Base-by-base conservation (phyloP, 371 early-diverging fungal genomes). In the Mortierella sp. region DNA sequence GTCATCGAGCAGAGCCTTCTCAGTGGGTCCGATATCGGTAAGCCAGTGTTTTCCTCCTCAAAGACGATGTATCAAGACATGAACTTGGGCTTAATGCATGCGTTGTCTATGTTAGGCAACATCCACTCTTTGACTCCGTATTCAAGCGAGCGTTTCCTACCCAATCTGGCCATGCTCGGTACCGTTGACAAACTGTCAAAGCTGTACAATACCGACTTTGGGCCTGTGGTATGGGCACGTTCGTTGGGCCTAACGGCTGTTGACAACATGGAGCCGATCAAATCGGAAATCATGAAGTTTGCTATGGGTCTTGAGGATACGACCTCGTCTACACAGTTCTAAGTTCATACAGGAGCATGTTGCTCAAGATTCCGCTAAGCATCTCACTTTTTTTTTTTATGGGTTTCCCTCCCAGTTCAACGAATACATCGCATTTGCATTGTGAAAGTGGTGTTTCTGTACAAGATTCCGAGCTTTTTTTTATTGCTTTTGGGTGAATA, bases 11-110 rank as follows among this genome's bases (percentile, higher is more conserved):
- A 81, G 21, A 95, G 93, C 2, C 78, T 87, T 12, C 57, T 57
- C 1, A 84, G 82, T 5, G 98, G 98, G 14, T 85, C 88, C 37
- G 98, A 98, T 67, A 81, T 98, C 37, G 95, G 94, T 73, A 71
- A 62, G 41, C 21, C 4, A 53, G 25, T 61, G 41, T 39, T 10
- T 27, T 12, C 4, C 34, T 41, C 17, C 16, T 41, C 17, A 3
- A 37, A 59, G 27, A 13, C 41, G 57, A 28, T 17, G 44, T 45
- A 10, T 62, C 50, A 60, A 28, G 47, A n/a, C n/a, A n/a, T n/a
- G n/a, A n/a, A n/a, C n/a, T n/a, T 39, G 71, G 60, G 16, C 41
- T 41, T 3, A 34, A 41, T 10, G 41, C 3, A 41, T 41, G 41
- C 16, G 16, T 41, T 41, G 10, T 41, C 16, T 16, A 17, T 41